A percentile compares a stretch with the other conserved stretches of the same genome.
Conservation (phyloP, 2,329 filamentous ascomycete genomes). For the Calonectria naviculata region DNA sequence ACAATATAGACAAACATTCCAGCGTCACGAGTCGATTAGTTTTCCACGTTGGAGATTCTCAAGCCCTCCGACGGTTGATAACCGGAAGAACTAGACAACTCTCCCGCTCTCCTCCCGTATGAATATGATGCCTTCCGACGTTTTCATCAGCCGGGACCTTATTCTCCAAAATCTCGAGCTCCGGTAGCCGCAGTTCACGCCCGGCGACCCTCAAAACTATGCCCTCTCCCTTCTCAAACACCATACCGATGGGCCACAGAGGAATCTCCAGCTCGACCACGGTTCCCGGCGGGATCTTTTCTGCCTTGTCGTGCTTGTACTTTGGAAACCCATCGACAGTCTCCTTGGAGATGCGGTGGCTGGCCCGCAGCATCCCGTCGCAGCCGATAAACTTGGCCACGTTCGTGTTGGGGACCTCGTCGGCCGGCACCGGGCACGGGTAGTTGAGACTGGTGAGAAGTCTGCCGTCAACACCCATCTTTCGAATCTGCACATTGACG, state of each 20-base stretch:
- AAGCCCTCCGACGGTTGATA: neutral
- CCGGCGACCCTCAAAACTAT: conserved; percentile 1
- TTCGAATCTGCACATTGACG: neutral
- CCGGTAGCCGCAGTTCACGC: neutral
- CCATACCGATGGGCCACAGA: conserved; percentile 9
- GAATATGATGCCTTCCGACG: neutral
- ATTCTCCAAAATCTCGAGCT: neutral
- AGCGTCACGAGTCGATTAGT: neutral
- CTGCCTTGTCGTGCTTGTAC: neutral
- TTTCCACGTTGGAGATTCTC: neutral
- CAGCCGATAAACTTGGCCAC: neutral
- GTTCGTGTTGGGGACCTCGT: neutral
- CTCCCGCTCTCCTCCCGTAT: neutral
- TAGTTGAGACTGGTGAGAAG: neutral
- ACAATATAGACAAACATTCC: neutral
- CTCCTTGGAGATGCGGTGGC: neutral
- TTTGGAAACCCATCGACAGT: neutral
- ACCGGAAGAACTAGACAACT: neutral
- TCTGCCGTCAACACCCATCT: neutral
- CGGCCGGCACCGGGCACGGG: conserved; percentile 2
- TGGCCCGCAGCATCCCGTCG: neutral
- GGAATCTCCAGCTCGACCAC: conserved; percentile 3
- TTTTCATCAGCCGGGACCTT: neutral
- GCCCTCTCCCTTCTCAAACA: neutral
- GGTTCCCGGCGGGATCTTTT: neutral